These are phyloP conservation scores for Sarcodon aspratus DNA, from an alignment of 768 basidiomycete species.

Conservation along the genomic window DNA sequence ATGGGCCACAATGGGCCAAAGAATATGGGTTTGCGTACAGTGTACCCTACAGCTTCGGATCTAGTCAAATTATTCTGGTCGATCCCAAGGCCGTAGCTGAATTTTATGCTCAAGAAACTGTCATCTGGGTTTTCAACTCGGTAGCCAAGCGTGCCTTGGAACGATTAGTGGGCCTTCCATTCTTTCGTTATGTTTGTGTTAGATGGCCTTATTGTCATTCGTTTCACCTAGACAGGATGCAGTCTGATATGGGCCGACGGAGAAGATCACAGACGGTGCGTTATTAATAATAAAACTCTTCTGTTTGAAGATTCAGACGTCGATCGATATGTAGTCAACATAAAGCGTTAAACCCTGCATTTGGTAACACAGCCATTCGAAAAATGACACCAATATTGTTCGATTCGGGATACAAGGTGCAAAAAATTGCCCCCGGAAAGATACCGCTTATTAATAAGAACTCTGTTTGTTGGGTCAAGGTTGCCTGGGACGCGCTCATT, in stretches of 20 bases:
- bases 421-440: neutral
- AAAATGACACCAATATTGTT: constrained; percentile 34
- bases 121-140: constrained; percentile 30
- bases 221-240: constrained; percentile 16
- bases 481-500: constrained; percentile 18
- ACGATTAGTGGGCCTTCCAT: constrained; percentile 18
- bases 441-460: no score
- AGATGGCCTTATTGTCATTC: no score
- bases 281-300: constrained; percentile 4
- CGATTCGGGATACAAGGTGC: constrained; percentile 39
- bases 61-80: constrained; percentile 9
- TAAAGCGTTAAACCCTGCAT: constrained; percentile 38
- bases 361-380: constrained; percentile 39
- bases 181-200: neutral
- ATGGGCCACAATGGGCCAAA: constrained; percentile 33
- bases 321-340: constrained; percentile 29
- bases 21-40: constrained; percentile 36
- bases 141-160: constrained; percentile 22
- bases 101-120: constrained; percentile 38
- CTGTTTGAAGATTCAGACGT: no score
- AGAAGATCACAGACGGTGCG: constrained; percentile 31
- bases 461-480: constrained; percentile 19
- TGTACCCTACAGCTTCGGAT: constrained; percentile 19
- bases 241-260: constrained; percentile 29
- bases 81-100: constrained; percentile 37